A percentile compares a stretch with the other conserved stretches of the same genome.
Conservation (phyloP, 805 yeast genomes). For the Wickerhamomyces silvicola region DNA sequence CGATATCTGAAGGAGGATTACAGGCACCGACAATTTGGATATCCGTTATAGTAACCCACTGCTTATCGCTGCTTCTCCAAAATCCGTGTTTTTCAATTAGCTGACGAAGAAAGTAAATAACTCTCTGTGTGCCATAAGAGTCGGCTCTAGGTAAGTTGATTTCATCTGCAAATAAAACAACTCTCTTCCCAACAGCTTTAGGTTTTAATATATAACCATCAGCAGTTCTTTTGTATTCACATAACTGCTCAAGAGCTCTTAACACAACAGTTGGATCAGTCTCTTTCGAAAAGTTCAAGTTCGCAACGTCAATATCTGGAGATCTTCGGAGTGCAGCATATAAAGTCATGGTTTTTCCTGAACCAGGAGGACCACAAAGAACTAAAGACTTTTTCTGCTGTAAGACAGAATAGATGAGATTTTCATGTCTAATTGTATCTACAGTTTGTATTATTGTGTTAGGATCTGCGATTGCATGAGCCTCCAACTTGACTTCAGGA, state of each 20-base stretch:
- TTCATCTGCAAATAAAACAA: constrained; percentile 88
- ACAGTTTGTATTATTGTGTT: constrained; percentile 69
- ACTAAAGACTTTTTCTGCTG: constrained; percentile 54
- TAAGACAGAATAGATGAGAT: constrained; percentile 49
- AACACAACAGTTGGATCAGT: constrained; percentile 58
- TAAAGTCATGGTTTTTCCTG: constrained; percentile 92
- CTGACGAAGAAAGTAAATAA: constrained; percentile 67
- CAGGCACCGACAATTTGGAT: constrained; percentile 94
- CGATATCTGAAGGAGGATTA: constrained; percentile 80
- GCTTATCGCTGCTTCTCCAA: constrained; percentile 53
- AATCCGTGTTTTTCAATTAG: constrained; percentile 70
- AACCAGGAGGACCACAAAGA: constrained; percentile 95
- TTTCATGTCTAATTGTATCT: constrained; percentile 69
- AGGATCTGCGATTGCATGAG: constrained; percentile 44
- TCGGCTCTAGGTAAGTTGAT: constrained; percentile 76
- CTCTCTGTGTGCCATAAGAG: constrained; percentile 64
- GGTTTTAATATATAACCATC: constrained; percentile 56
- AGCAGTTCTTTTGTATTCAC: constrained; percentile 48
- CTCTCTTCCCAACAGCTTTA: constrained; percentile 52
- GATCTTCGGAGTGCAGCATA: constrained; percentile 58
- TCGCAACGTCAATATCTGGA: constrained; percentile 50
- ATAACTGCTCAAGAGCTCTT: constrained; percentile 64
- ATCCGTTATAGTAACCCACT: constrained; percentile 60
- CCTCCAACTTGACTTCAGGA: constrained; percentile 32
- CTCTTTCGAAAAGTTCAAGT: constrained; percentile 79